These are phyloP conservation scores for Xylaria flabelliformis DNA, from an alignment of 495 filamentous ascomycete genomes.

Conservation along the genomic window DNA sequence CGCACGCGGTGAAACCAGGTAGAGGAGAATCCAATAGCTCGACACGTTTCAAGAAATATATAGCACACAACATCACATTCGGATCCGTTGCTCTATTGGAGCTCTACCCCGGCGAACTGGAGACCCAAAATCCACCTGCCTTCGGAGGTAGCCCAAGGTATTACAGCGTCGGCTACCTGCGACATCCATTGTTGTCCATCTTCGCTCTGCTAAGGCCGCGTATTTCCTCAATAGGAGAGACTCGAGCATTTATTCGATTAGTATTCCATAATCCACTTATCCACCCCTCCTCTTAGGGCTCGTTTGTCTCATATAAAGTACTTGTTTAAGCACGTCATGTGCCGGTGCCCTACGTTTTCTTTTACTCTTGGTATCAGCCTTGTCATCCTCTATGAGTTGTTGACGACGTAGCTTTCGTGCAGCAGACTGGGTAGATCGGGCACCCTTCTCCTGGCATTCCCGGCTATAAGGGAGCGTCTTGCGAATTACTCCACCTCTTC, in stretches of 20 bases:
- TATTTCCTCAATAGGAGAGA: background rate
- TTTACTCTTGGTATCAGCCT: background rate
- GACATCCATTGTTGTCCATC: background rate
- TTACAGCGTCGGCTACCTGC: background rate
- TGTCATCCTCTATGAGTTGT: background rate
- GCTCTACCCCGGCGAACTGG: background rate
- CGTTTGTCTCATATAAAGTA: slow-evolving; percentile 5
- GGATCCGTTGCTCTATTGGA: background rate
- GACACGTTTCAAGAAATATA: slow-evolving; percentile 13
- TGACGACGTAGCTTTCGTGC: background rate
- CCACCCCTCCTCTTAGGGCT: background rate
- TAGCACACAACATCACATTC: background rate
- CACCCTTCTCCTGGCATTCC: background rate
- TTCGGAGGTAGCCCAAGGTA: background rate
- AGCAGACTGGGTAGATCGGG: background rate
- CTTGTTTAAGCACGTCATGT: background rate
- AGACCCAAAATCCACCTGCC: background rate
- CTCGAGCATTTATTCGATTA: background rate
- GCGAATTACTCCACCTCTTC: background rate
- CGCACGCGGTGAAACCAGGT: slow-evolving; percentile 12
- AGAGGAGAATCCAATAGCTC: slow-evolving; percentile 3
- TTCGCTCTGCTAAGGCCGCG: background rate
- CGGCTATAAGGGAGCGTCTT: background rate
- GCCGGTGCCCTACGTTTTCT: background rate
- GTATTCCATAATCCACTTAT: background rate